These are phyloP conservation scores for Brassica cretica DNA, from an alignment of 345 rosid species.

Conservation along the genomic window DNA sequence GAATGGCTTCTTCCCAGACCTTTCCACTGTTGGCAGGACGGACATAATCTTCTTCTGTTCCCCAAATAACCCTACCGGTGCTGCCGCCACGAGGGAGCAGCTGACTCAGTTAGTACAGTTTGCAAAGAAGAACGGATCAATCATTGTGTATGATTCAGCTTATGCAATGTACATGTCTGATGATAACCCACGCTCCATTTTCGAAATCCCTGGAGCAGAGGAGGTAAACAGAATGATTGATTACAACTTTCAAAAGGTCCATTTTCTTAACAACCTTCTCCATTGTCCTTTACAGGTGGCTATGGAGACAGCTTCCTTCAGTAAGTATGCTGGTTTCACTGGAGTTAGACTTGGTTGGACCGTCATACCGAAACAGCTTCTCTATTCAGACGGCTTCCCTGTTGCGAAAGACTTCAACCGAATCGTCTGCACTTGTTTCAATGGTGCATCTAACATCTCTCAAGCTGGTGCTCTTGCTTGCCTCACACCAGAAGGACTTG, in stretches of 20 bases:
- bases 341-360: conserved; percentile 99
- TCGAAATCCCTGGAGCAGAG: conserved; percentile 95
- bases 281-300: neutral
- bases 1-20: conserved; percentile 94
- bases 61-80: conserved; percentile 94
- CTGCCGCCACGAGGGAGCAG: conserved; percentile 88
- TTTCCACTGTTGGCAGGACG: conserved; percentile 63
- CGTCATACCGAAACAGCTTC: conserved; percentile 77
- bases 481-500: conserved; percentile 77
- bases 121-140: conserved; percentile 30
- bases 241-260: neutral
- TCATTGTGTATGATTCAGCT: conserved; percentile 25
- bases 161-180: conserved; percentile 87
- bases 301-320: conserved; percentile 67
- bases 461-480: conserved; percentile 96
- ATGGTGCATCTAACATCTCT: conserved; percentile 83
- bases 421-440: conserved; percentile 80
- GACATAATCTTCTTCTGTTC: conserved; percentile 94
- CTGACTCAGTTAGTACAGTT: conserved; percentile 68
- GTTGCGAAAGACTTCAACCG: conserved; percentile 89
- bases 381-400: conserved; percentile 83
- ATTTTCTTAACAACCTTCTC: neutral
- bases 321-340: conserved; percentile 94
- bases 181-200: conserved; percentile 81
- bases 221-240: conserved; percentile 52